A percentile compares a stretch with the other conserved stretches of the same genome.
Conservation (phyloP, 169 alveolate species). For the Pseudocohnilembus persalinus region DNA sequence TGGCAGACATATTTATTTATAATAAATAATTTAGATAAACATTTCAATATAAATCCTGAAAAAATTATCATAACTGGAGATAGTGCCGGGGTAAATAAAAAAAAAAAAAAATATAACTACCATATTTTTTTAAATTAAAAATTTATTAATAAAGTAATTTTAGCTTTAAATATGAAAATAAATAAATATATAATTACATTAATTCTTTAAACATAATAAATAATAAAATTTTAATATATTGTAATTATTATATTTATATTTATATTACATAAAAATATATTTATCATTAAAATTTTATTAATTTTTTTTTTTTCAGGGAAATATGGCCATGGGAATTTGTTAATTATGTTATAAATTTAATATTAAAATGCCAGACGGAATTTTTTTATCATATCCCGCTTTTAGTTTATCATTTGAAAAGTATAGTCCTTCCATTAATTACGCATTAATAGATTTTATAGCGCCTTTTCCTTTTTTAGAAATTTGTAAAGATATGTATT, state of each 20-base stretch:
- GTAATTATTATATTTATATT: too few relatives aligned
- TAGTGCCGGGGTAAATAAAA: conserved; percentile 61
- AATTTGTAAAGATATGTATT: neutral
- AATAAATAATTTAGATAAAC: conserved; percentile 53
- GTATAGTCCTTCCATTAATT: conserved; percentile 46
- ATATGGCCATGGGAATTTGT: conserved; percentile 41
- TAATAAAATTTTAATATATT: too few relatives aligned
- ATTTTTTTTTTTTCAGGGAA: conserved; percentile 34
- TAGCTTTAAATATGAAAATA: too few relatives aligned
- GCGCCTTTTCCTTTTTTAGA: neutral
- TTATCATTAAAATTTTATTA: too few relatives aligned
- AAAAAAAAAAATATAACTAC: too few relatives aligned
- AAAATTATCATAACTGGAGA: conserved; percentile 63
- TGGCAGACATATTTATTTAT: conserved; percentile 85
- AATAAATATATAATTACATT: too few relatives aligned
- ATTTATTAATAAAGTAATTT: too few relatives aligned
- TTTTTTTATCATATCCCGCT: conserved; percentile 66
- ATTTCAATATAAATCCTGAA: conserved; percentile 54
- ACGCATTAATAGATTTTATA: neutral
- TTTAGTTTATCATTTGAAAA: conserved; percentile 15
- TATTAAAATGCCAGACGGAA: conserved; percentile 53
- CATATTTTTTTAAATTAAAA: too few relatives aligned
- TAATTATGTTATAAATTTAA: conserved; percentile 37
- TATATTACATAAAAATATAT: too few relatives aligned
- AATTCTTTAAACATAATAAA: too few relatives aligned